phyloP scores from a whole-genome alignment of 805 yeast species.

The Vanderwaltozyma polyspora region DNA sequence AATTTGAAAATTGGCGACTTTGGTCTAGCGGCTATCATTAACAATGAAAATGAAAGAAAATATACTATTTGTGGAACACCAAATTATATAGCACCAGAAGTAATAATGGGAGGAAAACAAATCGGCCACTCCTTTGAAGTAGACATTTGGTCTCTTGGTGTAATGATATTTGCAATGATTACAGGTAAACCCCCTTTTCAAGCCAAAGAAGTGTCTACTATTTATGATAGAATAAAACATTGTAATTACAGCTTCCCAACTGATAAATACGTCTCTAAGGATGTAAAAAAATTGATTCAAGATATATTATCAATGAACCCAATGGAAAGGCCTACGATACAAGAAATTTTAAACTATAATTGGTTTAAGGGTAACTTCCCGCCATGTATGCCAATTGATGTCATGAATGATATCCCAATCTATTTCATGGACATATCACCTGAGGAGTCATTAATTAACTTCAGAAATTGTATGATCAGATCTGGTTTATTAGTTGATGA shows the following conservation, averaged over 20 bases:
- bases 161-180: conserved; percentile 86
- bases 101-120: conserved; percentile 77
- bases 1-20: conserved; percentile 94
- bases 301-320: conserved; percentile 75
- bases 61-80: conserved; percentile 98
- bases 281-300: conserved; percentile 61
- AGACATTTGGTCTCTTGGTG: conserved; percentile 96
- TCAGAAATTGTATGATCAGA: conserved; percentile 35
- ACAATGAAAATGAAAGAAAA: conserved; percentile 59
- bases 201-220: conserved; percentile 83
- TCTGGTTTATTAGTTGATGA: background rate
- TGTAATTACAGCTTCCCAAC: conserved; percentile 73
- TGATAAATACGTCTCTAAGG: conserved; percentile 50
- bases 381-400: conserved; percentile 40
- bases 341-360: conserved; percentile 66
- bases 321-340: conserved; percentile 63
- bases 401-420: conserved; percentile 40
- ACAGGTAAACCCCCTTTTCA: conserved; percentile 97
- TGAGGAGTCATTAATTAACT: conserved; percentile 55
- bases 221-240: conserved; percentile 81
- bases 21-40: conserved; percentile 94
- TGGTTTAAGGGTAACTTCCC: conserved; percentile 91
- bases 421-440: conserved; percentile 50
- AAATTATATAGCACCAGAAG: conserved; percentile 97
- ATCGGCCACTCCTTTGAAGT: conserved; percentile 91